Conservation (phyloP, 2,329 filamentous ascomycete genomes). For the Bipolaris oryzae region DNA sequence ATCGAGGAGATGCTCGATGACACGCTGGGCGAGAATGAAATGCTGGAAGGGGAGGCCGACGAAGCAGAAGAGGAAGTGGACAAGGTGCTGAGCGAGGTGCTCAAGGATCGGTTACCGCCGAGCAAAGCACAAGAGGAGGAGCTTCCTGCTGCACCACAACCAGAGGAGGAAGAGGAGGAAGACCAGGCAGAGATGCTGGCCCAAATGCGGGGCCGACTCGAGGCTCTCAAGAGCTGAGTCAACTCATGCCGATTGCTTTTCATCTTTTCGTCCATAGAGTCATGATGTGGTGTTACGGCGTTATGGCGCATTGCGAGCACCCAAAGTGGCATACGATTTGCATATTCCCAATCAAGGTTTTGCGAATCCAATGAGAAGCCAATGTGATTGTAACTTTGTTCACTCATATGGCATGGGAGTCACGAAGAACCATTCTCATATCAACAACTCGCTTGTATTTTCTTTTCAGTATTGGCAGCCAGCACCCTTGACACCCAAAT, state of each 20-base stretch:
- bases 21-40: constrained; percentile 71
- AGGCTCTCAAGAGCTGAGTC: constrained; percentile 83
- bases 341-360: neutral
- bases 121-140: constrained; percentile 62
- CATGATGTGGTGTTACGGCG: constrained; percentile 3
- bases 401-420: neutral
- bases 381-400: neutral
- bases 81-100: constrained; percentile 87
- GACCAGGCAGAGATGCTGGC: constrained; percentile 89
- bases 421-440: neutral
- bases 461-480: neutral
- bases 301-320: neutral
- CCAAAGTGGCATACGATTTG: neutral
- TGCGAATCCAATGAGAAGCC: neutral
- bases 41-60: constrained; percentile 73
- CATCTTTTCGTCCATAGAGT: neutral
- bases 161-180: constrained; percentile 76
- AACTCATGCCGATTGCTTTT: neutral
- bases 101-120: constrained; percentile 80
- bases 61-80: constrained; percentile 80
- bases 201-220: constrained; percentile 89
- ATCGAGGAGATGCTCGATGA: constrained; percentile 98
- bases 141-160: constrained; percentile 58
- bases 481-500: neutral
- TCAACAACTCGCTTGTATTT: neutral